phyloP scores from a whole-genome alignment of 2,329 filamentous ascomycete genomes.

The Venturia pyrina region DNA sequence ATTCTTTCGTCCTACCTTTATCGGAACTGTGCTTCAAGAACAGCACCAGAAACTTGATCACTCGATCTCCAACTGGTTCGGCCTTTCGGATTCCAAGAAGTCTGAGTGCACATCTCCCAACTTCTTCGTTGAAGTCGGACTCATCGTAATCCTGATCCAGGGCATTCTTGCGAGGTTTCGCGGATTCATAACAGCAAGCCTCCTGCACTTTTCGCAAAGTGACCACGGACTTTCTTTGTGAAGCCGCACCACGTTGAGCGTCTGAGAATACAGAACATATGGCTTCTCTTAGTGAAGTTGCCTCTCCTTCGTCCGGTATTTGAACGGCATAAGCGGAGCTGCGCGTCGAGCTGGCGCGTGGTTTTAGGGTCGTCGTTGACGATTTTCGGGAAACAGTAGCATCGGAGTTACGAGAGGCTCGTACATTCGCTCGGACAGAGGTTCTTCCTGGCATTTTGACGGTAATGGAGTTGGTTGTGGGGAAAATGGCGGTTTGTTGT shows the following conservation, averaged over 20 bases:
- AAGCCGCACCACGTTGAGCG: conserved; percentile 76
- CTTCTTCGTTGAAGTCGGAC: conserved; percentile 77
- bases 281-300: conserved; percentile 61
- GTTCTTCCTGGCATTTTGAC: conserved; percentile 37
- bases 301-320: conserved; percentile 61
- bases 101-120: conserved; percentile 71
- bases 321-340: conserved; percentile 30
- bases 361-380: conserved; percentile 28
- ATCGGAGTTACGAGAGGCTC: conserved; percentile 21
- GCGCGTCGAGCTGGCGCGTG: conserved; percentile 31
- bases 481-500: not conserved
- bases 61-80: conserved; percentile 76
- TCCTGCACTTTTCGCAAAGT: conserved; percentile 87
- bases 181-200: conserved; percentile 55
- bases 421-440: conserved; percentile 30
- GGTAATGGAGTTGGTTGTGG: conserved; percentile 8
- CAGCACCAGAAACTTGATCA: conserved; percentile 75
- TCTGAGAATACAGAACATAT: conserved; percentile 52
- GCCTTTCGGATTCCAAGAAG: conserved; percentile 85
- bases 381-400: conserved; percentile 30
- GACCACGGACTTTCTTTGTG: conserved; percentile 81
- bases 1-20: conserved; percentile 34
- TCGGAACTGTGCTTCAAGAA: conserved; percentile 64
- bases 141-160: conserved; percentile 58
- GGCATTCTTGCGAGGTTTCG: conserved; percentile 17